A percentile compares a stretch with the other conserved stretches of the same genome.
phyloP scores from a whole-genome alignment of 495 filamentous ascomycete species.

The Sporormia fimetaria region DNA sequence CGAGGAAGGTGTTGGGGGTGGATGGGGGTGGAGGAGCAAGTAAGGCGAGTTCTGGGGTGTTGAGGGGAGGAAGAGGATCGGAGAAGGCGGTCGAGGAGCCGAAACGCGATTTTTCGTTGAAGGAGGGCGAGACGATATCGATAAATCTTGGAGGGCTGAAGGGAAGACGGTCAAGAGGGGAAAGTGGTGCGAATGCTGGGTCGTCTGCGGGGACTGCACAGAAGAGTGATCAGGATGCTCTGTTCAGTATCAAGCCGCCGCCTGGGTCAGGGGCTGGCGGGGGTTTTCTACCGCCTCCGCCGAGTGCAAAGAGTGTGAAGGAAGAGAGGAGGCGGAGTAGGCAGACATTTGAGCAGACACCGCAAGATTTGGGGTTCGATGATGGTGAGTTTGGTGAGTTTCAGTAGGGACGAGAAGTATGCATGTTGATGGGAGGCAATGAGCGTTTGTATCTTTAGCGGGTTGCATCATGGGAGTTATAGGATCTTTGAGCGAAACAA shows the following conservation, averaged over 20 bases:
- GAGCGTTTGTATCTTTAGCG: constrained; percentile 13
- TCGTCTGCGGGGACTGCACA: too few species aligned
- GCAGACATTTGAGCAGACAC: constrained; percentile 20
- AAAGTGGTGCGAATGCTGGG: constrained; percentile 10
- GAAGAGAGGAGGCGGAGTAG: constrained; percentile 33
- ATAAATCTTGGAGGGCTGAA: constrained; percentile 50
- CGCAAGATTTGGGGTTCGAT: constrained; percentile 38
- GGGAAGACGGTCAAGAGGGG: constrained; percentile 20
- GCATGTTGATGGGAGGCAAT: background rate
- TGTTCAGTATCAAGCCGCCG: constrained; percentile 41
- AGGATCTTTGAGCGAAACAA: too few species aligned
- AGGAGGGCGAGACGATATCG: constrained; percentile 76
- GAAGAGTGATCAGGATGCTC: constrained; percentile 28
- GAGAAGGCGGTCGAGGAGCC: constrained; percentile 31
- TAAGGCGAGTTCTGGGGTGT: constrained; percentile 22
- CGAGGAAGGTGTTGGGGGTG: constrained; percentile 45
- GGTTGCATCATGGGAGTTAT: too few species aligned
- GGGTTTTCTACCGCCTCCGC: constrained; percentile 48
- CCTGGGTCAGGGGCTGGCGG: constrained; percentile 33
- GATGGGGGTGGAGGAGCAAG: constrained; percentile 13
- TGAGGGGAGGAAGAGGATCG: constrained; percentile 19
- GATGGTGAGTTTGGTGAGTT: constrained; percentile 45
- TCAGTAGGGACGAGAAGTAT: constrained; percentile 28
- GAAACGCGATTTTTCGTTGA: constrained; percentile 64
- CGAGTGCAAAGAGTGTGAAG: constrained; percentile 39